phyloP scores from a whole-genome alignment of 2,329 filamentous ascomycete genomes.

The Microdochium bolleyi region DNA sequence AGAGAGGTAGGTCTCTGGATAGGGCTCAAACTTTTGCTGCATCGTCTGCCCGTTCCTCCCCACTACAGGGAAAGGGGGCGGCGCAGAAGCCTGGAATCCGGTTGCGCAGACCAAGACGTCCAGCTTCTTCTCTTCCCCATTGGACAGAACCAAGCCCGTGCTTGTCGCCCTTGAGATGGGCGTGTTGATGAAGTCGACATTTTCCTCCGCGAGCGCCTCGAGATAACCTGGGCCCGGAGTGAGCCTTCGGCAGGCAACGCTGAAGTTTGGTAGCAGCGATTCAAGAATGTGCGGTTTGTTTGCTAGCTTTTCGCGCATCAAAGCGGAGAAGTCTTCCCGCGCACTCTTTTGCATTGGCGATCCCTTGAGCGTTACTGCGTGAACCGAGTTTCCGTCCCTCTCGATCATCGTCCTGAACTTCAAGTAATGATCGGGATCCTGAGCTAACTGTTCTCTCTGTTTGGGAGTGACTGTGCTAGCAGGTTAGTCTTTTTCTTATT shows the following conservation, averaged over 20 bases:
- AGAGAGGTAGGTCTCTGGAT: slow-evolving; percentile 35
- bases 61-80: slow-evolving; percentile 31
- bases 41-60: slow-evolving; percentile 29
- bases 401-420: slow-evolving; percentile 36
- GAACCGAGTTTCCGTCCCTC: slow-evolving; percentile 29
- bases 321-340: slow-evolving; percentile 19
- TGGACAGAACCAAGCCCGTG: slow-evolving; percentile 21
- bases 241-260: slow-evolving; percentile 32
- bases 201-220: slow-evolving; percentile 30
- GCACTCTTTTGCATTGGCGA: slow-evolving; percentile 24
- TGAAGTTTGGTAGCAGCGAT: slow-evolving; percentile 32
- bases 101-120: slow-evolving; percentile 41
- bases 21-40: slow-evolving; percentile 25
- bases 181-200: slow-evolving; percentile 30
- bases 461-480: slow-evolving; percentile 25
- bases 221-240: slow-evolving; percentile 39
- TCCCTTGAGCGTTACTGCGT: slow-evolving; percentile 28
- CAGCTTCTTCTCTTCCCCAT: slow-evolving; percentile 21
- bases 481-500: neutral
- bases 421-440: slow-evolving; percentile 26
- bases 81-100: slow-evolving; percentile 30
- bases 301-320: slow-evolving; percentile 31
- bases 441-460: slow-evolving; percentile 25
- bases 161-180: slow-evolving; percentile 23
- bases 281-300: slow-evolving; percentile 34